Evolutionary conservation across 164 flowering plant species (phyloP), one percentile per base, ranked within the genome.

Genomic region (Magnolia changhungtana): DNA sequence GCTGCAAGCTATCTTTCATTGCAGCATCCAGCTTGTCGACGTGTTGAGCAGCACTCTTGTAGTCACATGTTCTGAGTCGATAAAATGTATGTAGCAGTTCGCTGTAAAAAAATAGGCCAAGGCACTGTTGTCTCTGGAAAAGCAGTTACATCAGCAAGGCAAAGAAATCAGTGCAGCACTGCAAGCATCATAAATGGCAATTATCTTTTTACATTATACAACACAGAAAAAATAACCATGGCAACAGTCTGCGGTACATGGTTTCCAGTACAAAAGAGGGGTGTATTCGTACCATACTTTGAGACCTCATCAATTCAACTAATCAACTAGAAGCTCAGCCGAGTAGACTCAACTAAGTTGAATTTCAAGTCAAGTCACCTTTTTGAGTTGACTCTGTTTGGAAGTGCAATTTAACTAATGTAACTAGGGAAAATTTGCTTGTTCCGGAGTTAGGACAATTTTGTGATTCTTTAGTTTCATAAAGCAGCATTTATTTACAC

Each of bases 51-150:
- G 92, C 94, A 86, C 79, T 89, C 86, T 93, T 95, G 88, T 91
- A 93, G 83, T 95, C 95, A 68, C 97, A 95, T 71, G 89, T 87
- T 70, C 91, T 89, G 66, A 95, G 90, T 27, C 85, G 90, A 81
- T 92, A 95, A 72, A 95, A 93, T 71, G 91, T 82, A 78, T 91
- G 89, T 63, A 95, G 90, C 79, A 95, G 85, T 88, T 93, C 93
- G 78, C 85, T 88, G 87, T 95, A 93, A 72, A 90, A 91, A 78
- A 90, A 84, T 78, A 95, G 85, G 72, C 98, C 98, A 77, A 79
- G 78, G 83, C 92, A 93, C 3, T 83, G 86, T 27, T 84, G 87
- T 82, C 85, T 87, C 93, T 90, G 82, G 70, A 78, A 31, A 23
- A 69, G 59, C 23, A 52, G 16, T n/a, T 8, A 29, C 50, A 67